phyloP scores from a whole-genome alignment of 176 grass and related monocot genomes.

The Hsuehochloa calcarea region DNA sequence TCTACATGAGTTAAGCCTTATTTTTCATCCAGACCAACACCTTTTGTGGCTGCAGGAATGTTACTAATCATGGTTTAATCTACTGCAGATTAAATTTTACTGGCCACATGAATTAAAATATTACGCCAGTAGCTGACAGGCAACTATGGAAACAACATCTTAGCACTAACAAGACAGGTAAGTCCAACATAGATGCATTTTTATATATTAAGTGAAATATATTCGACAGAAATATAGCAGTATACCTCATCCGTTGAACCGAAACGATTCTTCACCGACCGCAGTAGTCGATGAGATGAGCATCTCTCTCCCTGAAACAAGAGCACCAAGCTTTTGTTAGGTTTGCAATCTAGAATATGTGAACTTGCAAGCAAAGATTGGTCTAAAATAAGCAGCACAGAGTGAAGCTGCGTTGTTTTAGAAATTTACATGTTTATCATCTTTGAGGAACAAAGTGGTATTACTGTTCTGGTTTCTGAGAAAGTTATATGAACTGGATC shows the following conservation, averaged over 20 bases:
- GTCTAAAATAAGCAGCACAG: neutral
- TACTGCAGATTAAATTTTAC: neutral
- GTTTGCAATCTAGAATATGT: constrained; percentile 23
- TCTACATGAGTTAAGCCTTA: neutral
- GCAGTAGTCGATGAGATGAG: constrained; percentile 70
- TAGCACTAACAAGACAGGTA: constrained; percentile 18
- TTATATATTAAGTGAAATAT: constrained; percentile 11
- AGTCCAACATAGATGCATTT: neutral
- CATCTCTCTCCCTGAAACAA: constrained; percentile 82
- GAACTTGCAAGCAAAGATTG: constrained; percentile 15
- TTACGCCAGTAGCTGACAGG: neutral
- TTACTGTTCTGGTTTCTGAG: constrained; percentile 1
- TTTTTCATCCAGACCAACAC: neutral
- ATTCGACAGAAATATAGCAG: neutral
- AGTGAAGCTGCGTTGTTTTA: neutral
- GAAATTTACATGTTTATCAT: constrained; percentile 3
- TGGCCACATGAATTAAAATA: neutral
- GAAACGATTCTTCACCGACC: constrained; percentile 90
- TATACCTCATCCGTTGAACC: constrained; percentile 91
- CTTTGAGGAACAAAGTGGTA: neutral
- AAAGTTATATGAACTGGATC: neutral
- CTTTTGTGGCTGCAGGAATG: neutral
- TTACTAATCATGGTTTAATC: neutral
- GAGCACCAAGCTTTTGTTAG: constrained; percentile 19
- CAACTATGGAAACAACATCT: neutral